Evolutionary conservation across 352 stramenopile genomes (phyloP).

Genomic region (Pythium aquatile): DNA sequence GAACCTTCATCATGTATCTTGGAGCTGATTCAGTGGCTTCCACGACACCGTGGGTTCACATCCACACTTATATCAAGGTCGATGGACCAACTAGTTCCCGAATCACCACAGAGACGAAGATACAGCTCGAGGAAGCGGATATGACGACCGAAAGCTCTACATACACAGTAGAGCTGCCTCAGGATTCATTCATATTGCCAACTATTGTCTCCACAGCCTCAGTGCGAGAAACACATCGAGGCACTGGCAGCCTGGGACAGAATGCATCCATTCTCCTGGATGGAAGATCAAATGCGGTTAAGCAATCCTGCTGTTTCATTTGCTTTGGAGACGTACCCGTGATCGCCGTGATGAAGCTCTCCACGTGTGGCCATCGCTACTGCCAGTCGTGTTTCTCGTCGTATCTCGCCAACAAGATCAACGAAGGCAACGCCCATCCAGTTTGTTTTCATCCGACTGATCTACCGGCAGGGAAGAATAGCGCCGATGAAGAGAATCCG

Average conservation of each 20-base stretch:
- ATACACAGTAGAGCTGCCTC: no score
- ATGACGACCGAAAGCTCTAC: no score
- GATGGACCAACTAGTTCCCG: no score
- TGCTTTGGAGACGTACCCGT: conserved; percentile 58
- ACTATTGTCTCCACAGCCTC: no score
- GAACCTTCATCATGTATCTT: background rate
- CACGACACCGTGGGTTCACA: background rate
- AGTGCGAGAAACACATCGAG: no score
- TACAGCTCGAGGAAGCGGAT: no score
- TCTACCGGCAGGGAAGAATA: background rate
- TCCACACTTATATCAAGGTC: background rate
- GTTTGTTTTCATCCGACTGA: conserved; percentile 48
- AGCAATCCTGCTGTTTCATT: conserved; percentile 72
- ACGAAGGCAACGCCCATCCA: conserved; percentile 63
- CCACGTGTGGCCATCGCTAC: conserved; percentile 52
- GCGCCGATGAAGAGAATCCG: background rate
- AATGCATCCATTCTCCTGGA: background rate
- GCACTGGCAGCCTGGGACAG: no score
- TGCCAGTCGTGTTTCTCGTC: conserved; percentile 53
- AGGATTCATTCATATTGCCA: no score
- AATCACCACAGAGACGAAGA: no score
- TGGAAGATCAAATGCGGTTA: background rate
- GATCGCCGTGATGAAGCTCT: conserved; percentile 32
- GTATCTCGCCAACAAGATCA: conserved; percentile 69
- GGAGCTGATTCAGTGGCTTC: background rate